Evolutionary conservation across 2,329 filamentous ascomycete genomes (phyloP), one percentile per base, ranked within the genome.

Genomic region (Talaromyces sp.): DNA sequence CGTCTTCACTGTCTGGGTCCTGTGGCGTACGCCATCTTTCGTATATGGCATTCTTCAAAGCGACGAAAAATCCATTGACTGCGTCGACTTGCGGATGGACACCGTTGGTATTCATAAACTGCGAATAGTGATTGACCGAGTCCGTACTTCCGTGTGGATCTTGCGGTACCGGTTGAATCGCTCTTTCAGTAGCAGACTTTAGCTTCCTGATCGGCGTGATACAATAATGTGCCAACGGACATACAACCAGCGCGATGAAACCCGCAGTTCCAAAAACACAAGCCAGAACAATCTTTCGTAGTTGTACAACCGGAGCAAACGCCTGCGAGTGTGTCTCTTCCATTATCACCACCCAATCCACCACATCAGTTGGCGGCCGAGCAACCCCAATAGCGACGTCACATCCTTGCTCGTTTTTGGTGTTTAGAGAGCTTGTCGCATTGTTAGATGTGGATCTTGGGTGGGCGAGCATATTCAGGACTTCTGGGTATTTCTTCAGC

Each of bases 181-280:
- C 89, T 68, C 88, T 90, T 64, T 86, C 84, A 0, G 92, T 95
- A 0, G 92, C 92, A 32, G 83, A 80, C 68, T 90, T 90, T 44
- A 96, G 79, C 64, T 89, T 82, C 57, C 89, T 81, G 65, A 96
- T 96, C 0, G 93, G 93, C 66, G 87, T 80, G 54, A 95, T 91
- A 55, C 90, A 90, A 63, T 89, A 85, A 71, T 96, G 92, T 1
- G 92, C 91, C 42, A 92, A 86, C 0, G 92, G 91, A 42, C 93
- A 83, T 2, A 91, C 82, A 1, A 96, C 72, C 9, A 96, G 64
- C 3, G 92, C 72, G 57, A 96, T 84, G 4, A 89, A 81, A 0
- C 88, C 92, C 13, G 88, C 83, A 0, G 92, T 93, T 0, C 89
- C 91, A 71, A 96, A 96, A 0, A 96, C 89, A 64, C 91, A 96